A percentile compares a stretch with the other conserved stretches of the same genome.
Conservation (phyloP, 2,329 filamentous ascomycete species). For the Sporothrix dimorphospora region DNA sequence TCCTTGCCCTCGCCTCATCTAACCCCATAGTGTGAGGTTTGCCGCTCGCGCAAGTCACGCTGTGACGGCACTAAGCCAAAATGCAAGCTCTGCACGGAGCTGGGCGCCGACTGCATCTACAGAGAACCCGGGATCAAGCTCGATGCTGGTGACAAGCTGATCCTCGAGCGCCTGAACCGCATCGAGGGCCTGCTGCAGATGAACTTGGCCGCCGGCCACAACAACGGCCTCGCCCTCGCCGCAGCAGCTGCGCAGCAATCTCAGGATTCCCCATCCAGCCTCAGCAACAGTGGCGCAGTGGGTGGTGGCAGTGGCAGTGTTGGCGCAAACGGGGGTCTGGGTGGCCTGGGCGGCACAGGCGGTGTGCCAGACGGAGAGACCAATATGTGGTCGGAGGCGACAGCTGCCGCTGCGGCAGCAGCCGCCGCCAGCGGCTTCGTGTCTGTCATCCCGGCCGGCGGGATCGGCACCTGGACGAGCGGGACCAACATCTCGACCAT, state of each 20-base stretch:
- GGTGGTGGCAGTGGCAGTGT: conserved; percentile 54
- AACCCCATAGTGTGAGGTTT: conserved; percentile 70
- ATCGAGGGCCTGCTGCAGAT: conserved; percentile 81
- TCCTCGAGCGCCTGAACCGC: conserved; percentile 74
- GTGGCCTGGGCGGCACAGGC: background rate
- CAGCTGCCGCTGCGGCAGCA: conserved; percentile 7
- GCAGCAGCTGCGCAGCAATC: conserved; percentile 42
- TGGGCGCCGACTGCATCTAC: conserved; percentile 82
- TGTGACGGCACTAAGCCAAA: conserved; percentile 81
- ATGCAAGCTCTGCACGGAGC: conserved; percentile 80
- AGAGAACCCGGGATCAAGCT: conserved; percentile 85
- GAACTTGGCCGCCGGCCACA: conserved; percentile 57
- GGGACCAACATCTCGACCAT: conserved; percentile 76
- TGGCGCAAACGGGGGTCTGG: background rate
- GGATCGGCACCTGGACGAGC: conserved; percentile 71
- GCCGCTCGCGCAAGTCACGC: conserved; percentile 76
- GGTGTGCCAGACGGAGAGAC: background rate
- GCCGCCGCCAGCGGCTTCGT: conserved; percentile 53
- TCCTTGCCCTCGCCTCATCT: conserved; percentile 24
- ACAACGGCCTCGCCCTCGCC: conserved; percentile 51
- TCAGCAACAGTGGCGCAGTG: conserved; percentile 63
- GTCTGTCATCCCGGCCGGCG: conserved; percentile 62
- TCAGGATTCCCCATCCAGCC: conserved; percentile 62
- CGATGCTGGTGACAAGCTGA: conserved; percentile 83
- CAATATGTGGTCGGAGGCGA: conserved; percentile 53